Base-by-base conservation (phyloP, 306 rosid species). In the Cucumis melo region DNA sequence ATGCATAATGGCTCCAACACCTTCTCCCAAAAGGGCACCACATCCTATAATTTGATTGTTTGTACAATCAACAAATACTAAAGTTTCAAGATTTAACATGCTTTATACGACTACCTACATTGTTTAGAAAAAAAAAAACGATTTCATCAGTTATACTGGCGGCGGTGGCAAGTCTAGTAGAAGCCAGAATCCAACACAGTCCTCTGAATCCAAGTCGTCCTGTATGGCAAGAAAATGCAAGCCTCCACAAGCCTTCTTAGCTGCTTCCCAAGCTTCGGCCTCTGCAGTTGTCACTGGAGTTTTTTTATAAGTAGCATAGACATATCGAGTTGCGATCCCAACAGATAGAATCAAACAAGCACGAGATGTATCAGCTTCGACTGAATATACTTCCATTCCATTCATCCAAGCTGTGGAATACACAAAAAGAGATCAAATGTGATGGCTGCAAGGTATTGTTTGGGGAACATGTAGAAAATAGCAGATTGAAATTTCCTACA, bases 161-260 rank as follows among this genome's bases (percentile, higher is more conserved):
- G 99, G 96, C 42, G 97, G 89, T 5, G 96, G 99, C 83, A 94
- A 84, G 83, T 92, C 97, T n/a, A 94, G 89, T n/a, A 94, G 86
- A 79, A 92, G 97, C 97, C 94, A 91, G 82, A 90, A 90, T 70
- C 99, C 99, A 85, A 82, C 83, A 81, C 96, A 90, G 36, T 89
- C 89, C 84, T 94, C 96, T 8, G 96, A 89, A 50, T 92, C 91
- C 61, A 91, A 88, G 83, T 90, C 89, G 36, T 87, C 89, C 72
- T 94, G 97, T 80, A 94, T 86, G 81, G 99, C 99, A 65, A 94
- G 99, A 87, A 94, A 94, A 85, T 94, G 99, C 81, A 94, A 86
- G 39, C 99, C 99, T 58, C 97, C 95, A 29, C 86, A 83, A 79
- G 88, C 87, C 82, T 92, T 92, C 89, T 92, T 94, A 44, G 99